A percentile compares a stretch with the other conserved stretches of the same genome.
phyloP scores from a whole-genome alignment of 805 yeast genomes.

The Yueomyces sp. region DNA sequence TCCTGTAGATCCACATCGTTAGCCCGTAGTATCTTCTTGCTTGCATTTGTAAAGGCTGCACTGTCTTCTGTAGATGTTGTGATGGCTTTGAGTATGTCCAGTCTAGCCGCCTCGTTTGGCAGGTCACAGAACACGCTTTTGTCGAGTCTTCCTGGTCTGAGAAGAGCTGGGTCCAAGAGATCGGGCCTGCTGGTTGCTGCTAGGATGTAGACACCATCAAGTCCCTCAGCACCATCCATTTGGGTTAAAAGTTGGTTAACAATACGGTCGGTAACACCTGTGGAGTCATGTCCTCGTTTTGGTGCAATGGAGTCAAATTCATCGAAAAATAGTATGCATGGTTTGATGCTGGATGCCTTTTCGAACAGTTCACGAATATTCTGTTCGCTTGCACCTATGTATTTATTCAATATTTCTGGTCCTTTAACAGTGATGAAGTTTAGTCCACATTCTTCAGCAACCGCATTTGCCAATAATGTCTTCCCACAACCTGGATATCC shows the following conservation, averaged over 20 bases:
- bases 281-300: slow-evolving; percentile 93
- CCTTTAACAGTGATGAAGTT: slow-evolving; percentile 91
- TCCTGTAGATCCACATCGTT: slow-evolving; percentile 35
- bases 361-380: slow-evolving; percentile 87
- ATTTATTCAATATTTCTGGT: slow-evolving; percentile 88
- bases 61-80: slow-evolving; percentile 6
- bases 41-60: slow-evolving; percentile 9
- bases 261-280: slow-evolving; percentile 95
- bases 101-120: slow-evolving; percentile 58
- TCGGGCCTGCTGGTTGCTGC: slow-evolving; percentile 97
- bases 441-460: slow-evolving; percentile 85
- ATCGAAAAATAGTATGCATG: slow-evolving; percentile 85
- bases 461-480: slow-evolving; percentile 83
- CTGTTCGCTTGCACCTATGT: slow-evolving; percentile 95
- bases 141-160: slow-evolving; percentile 94
- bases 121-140: slow-evolving; percentile 83
- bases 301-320: slow-evolving; percentile 97
- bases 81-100: slow-evolving; percentile 43
- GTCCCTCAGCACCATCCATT: slow-evolving; percentile 98
- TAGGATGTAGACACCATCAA: slow-evolving; percentile 89
- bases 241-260: slow-evolving; percentile 95
- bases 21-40: slow-evolving; percentile 31
- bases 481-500: slow-evolving; percentile 99
- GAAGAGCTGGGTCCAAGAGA: slow-evolving; percentile 81
- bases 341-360: slow-evolving; percentile 88